phyloP scores from a whole-genome alignment of 2,329 filamentous ascomycete genomes.

The Colletotrichum horii region DNA sequence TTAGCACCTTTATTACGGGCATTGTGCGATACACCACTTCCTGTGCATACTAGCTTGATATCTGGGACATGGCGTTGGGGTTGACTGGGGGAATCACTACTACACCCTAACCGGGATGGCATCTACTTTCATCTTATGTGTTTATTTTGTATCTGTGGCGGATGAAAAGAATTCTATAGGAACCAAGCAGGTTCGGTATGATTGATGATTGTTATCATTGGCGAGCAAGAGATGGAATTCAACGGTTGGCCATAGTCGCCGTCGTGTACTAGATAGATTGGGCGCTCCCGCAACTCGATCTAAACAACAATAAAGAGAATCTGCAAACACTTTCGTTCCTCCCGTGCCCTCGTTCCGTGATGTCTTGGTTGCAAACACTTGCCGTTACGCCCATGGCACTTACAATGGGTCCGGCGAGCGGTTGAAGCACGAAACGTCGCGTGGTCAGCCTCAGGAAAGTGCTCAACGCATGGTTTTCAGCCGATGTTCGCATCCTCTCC shows the following conservation, averaged over 20 bases:
- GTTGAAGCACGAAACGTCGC: slow-evolving; percentile 16
- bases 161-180: slow-evolving; percentile 18
- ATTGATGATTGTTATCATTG: slow-evolving; percentile 17
- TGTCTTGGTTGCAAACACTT: neutral
- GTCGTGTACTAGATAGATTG: slow-evolving; percentile 18
- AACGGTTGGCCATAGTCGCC: neutral
- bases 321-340: neutral
- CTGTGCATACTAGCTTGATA: slow-evolving; percentile 23
- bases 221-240: slow-evolving; percentile 4
- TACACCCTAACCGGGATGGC: slow-evolving; percentile 15
- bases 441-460: neutral
- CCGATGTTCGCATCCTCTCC: neutral
- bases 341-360: neutral
- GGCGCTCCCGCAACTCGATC: slow-evolving; percentile 15
- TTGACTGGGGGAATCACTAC: neutral
- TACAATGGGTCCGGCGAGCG: neutral
- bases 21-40: slow-evolving; percentile 1
- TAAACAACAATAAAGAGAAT: slow-evolving; percentile 5
- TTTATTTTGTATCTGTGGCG: neutral
- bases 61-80: slow-evolving; percentile 17
- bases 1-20: neutral
- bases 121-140: slow-evolving; percentile 1
- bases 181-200: slow-evolving; percentile 16
- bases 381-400: neutral
- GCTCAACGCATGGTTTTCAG: neutral